Base-by-base conservation (phyloP, 2,329 filamentous ascomycete genomes). In the Clonostachys rhizophaga region DNA sequence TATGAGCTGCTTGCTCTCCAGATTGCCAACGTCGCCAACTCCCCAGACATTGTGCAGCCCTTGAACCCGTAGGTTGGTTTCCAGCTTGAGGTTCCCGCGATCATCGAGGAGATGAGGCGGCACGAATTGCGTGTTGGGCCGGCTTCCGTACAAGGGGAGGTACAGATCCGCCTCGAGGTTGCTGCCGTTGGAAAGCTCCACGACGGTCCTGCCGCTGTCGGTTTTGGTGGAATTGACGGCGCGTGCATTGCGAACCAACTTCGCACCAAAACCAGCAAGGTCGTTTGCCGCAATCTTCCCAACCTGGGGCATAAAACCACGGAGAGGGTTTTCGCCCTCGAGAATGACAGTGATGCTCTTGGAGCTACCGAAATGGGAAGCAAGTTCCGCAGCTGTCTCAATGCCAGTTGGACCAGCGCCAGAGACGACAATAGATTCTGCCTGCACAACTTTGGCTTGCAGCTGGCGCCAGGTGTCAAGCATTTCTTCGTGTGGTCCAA, bases 281-380 rank as follows among this genome's bases (percentile, higher is more conserved):
- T 63, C 60, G 7, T 47, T 55, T 2, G 51, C 47, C 2, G 58
- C 16, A 2, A 45, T 52, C 46, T 60, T 49, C 14, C 66, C 62
- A 9, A 75, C 65, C 42, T 57, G 60, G 5, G 47, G 33, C 5
- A 57, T 36, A 6, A 51, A 39, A 1, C 50, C 54, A 30, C 52
- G 49, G 14, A 61, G 33, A 0, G 53, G 52, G 11, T 55, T 42
- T 5, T 54, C 48, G 8, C 56, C 55, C 18, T 55, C 24, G 17
- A 42, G 18, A 13, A 42, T 24, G 16, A 42, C 16, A 6, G 40
- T 42, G 16, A 42, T 42, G 24, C 8, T 30, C 9, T 30, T 30
- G 24, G 24, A 30, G 24, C 8, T 10, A 10, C 24, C 24, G 76
- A 97, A 97, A 76, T 97, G 97, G 69, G 99, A 94, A 69, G 96